Evolutionary conservation across 164 flowering plant genomes (phyloP).

Genomic region (Piper longum): DNA sequence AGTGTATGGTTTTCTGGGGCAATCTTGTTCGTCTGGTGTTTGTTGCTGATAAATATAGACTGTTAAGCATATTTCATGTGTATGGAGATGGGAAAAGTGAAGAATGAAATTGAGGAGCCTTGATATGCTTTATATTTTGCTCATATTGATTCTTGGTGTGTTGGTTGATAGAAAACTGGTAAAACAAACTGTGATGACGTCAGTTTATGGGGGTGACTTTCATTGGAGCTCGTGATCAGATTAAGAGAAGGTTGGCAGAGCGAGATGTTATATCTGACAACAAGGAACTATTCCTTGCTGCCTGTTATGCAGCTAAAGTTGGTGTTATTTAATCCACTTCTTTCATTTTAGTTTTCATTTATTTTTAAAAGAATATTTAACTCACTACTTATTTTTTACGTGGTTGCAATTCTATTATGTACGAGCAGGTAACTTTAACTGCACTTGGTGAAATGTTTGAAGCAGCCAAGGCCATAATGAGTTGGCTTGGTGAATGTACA

Average conservation of each 20-base stretch:
- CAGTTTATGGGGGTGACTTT: conserved; percentile 98
- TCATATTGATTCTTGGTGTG: background rate
- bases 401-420: background rate
- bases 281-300: conserved; percentile 40
- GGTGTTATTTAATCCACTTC: background rate
- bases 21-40: too few relatives aligned
- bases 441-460: conserved; percentile 96
- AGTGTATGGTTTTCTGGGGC: too few relatives aligned
- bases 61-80: background rate
- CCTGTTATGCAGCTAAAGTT: conserved; percentile 94
- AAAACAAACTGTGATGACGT: conserved; percentile 99
- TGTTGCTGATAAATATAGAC: too few relatives aligned
- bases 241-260: conserved; percentile 72
- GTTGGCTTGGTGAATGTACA: conserved; percentile 73
- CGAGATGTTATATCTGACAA: conserved; percentile 54
- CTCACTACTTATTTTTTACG: too few relatives aligned
- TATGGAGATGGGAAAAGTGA: background rate
- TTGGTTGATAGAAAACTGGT: conserved; percentile 91
- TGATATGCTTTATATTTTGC: too few relatives aligned
- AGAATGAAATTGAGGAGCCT: background rate
- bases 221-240: conserved; percentile 93
- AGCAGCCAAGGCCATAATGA: conserved; percentile 91
- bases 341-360: too few relatives aligned
- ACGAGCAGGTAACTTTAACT: conserved; percentile 62
- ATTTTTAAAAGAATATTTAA: too few relatives aligned